Base-by-base conservation (phyloP, 2,329 filamentous ascomycete species). In the Aspergillus sojae region DNA sequence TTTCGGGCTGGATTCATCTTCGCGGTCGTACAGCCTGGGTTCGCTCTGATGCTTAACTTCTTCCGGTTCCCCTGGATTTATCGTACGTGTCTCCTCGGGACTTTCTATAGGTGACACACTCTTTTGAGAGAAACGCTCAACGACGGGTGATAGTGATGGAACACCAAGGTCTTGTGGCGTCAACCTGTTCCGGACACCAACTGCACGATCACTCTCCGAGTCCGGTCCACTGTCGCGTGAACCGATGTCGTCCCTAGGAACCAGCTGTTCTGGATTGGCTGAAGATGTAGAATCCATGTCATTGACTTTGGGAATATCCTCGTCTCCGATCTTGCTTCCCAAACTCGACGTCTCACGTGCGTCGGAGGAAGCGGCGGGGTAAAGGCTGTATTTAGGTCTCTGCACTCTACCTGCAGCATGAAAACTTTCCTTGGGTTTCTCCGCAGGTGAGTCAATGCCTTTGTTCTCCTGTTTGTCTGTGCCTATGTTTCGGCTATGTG, bases 241-340 rank as follows among this genome's bases (percentile, higher is more conserved):
- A n/a, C 58, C 52, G 19, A 62, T 45, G n/a, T 45, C 57, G 39
- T 65, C 62, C 30, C 48, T 60, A 10, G 57, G 41, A 54, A 46
- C 57, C 36, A 28, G 36, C 12, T 26, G 56, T 16, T 64, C 61
- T 34, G 56, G 60, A 39, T 71, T 68, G 28, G 67, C 59, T 46
- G 63, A 67, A 5, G 65, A 60, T 43, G 60, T 64, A 34, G 65
- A 53, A 59, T 72, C 71, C 56, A 68, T 63, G 39, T 69, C 66
- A 56, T 65, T 65, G 16, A 69, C 61, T 62, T 65, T 68, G 26
- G 65, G 58, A 32, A 69, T 63, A 50, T 73, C 72, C 61, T 79
- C 76, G 52, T 74, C 75, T 41, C 73, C 77, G 62, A 74, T 76
- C 63, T 73, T 78, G 64, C 75, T 74, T 41, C 74, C 73, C 34